Conservation (phyloP, 2,329 filamentous ascomycete species). For the Furcasterigmium furcatum region DNA sequence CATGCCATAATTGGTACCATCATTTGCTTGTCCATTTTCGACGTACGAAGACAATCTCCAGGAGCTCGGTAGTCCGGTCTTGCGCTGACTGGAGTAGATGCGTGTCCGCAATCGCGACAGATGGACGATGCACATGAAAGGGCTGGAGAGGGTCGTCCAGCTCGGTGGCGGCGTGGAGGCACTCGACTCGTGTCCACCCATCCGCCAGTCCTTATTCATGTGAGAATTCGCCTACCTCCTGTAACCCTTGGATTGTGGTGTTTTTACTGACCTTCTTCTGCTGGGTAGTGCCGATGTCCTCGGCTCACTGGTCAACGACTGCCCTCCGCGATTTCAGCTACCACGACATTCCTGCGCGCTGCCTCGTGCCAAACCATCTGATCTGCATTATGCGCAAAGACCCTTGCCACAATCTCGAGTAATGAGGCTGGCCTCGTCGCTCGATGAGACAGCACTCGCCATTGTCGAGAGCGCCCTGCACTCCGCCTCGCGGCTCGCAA, state of each 20-base stretch:
- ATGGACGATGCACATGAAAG: constrained; percentile 15
- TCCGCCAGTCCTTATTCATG: constrained; percentile 14
- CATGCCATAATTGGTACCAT: constrained; percentile 13
- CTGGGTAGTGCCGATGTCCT: constrained; percentile 11
- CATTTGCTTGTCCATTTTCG: constrained; percentile 14
- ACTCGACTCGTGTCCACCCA: constrained; percentile 6
- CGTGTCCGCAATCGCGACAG: constrained; percentile 8
- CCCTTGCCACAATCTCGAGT: not conserved
- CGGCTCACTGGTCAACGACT: constrained; percentile 12
- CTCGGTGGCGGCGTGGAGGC: constrained; percentile 9
- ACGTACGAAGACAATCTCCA: no score
- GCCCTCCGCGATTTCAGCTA: constrained; percentile 12
- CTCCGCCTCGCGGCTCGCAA: constrained; percentile 1
- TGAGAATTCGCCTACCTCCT: no score
- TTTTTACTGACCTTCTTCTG: not conserved
- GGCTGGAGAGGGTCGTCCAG: constrained; percentile 9
- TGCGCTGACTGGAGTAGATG: constrained; percentile 10
- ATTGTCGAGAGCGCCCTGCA: constrained; percentile 5
- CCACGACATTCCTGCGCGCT: not conserved
- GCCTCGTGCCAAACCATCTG: not conserved
- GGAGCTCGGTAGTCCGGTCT: no score
- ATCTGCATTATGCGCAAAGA: not conserved
- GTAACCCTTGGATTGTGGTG: no score
- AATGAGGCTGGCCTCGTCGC: not conserved
- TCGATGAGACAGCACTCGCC: not conserved